Evolutionary conservation across 208 protist species (phyloP), one percentile per base, ranked within the genome.

Genomic region (Porcisia deanei): DNA sequence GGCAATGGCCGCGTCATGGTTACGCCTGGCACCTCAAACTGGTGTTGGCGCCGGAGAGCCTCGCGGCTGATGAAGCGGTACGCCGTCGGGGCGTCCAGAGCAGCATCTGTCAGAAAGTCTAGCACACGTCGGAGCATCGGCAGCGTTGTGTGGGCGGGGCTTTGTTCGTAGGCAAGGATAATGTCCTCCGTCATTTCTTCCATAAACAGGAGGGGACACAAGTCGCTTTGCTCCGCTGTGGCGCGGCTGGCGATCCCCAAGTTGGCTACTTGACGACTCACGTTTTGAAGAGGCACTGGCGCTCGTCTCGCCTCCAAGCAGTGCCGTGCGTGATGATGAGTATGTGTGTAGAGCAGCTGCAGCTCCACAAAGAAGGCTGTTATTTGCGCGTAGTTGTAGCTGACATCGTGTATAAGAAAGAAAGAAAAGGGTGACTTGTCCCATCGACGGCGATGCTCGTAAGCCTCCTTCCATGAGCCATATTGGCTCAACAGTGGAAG

Each of bases 401-500:
- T 93, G 34, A 65, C 61, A 68, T 97, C 93, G 71, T 95, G 84
- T 47, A 96, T 80, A 18, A 97, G 79, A 55, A 96, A 97, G 81
- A 92, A 97, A 66, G 85, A 89, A 65, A 94, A 93, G 37, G 93
- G 91, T 3, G 85, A 77, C 61, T 85, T 85, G 59, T 55, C 25
- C 90, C 93, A 97, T 18, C 73, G 71, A 55, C 85, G 86, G 34
- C 93, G 90, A 75, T 95, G 80, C 80, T 94, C 82, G 80, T 92
- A 97, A 18, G 91, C 76, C 76, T 97, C 93, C 3, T 83, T 64
- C 91, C 93, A 97, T 34, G 93, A 94, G 20, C 82, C 81, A 68
- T 91, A 97, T 76, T 97, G 93, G 71, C 88, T 94, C 66, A 94
- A 90, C 20, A 97, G 53, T 6, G 91, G 91, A 47, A 96, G 67